phyloP scores from a whole-genome alignment of 495 filamentous ascomycete genomes.

The Lindgomyces ingoldianus region DNA sequence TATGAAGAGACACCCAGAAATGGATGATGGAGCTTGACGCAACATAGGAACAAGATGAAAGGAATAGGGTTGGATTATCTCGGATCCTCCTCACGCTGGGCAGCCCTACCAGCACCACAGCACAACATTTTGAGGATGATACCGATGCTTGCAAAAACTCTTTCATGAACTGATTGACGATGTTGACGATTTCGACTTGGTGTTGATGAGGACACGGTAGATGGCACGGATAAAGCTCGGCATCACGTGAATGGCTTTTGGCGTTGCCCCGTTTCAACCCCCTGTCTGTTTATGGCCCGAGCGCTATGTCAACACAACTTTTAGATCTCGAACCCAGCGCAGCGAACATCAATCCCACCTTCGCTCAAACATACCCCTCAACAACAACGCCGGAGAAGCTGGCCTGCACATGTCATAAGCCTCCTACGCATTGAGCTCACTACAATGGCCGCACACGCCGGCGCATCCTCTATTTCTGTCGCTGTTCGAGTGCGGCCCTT shows the following conservation, averaged over 20 bases:
- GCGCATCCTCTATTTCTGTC: constrained; percentile 73
- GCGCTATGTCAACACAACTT: background rate
- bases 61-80: too few relatives aligned
- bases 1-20: too few relatives aligned
- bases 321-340: background rate
- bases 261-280: constrained; percentile 2
- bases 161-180: background rate
- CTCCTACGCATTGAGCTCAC: background rate
- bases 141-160: too few relatives aligned
- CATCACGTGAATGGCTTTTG: constrained; percentile 13
- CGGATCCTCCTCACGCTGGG: too few relatives aligned
- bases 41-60: too few relatives aligned
- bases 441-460: constrained; percentile 47
- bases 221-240: background rate
- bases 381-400: background rate
- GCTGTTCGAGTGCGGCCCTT: constrained; percentile 92
- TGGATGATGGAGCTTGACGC: too few relatives aligned
- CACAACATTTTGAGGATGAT: too few relatives aligned
- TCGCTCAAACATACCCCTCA: background rate
- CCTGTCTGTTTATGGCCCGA: constrained; percentile 22
- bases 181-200: too few relatives aligned
- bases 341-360: background rate
- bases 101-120: too few relatives aligned
- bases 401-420: background rate
- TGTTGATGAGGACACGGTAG: too few relatives aligned